These are phyloP conservation scores for Aspergillus nanangensis DNA, from an alignment of 495 filamentous ascomycete species.

Conservation along the genomic window DNA sequence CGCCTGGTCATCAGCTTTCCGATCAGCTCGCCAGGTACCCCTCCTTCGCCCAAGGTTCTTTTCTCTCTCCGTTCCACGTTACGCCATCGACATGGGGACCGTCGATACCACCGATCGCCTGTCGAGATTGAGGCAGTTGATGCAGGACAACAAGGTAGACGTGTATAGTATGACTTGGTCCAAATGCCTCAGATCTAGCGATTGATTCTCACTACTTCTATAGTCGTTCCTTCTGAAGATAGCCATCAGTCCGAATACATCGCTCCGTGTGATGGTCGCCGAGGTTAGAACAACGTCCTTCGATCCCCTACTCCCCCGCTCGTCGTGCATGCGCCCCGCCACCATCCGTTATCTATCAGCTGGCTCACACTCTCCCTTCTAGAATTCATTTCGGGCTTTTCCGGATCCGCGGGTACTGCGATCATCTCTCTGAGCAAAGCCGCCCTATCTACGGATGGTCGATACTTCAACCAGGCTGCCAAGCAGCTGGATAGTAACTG, in stretches of 20 bases:
- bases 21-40: constrained; percentile 25
- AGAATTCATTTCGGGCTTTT: constrained; percentile 91
- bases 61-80: constrained; percentile 30
- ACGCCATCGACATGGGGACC: constrained; percentile 67
- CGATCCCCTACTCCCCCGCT: too few species aligned
- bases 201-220: constrained; percentile 15
- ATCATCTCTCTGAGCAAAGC: constrained; percentile 84
- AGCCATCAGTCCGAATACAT: constrained; percentile 98
- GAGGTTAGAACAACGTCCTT: constrained; percentile 50
- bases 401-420: constrained; percentile 90
- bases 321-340: too few species aligned
- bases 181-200: constrained; percentile 1
- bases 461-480: constrained; percentile 96
- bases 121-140: constrained; percentile 71
- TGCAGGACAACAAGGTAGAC: constrained; percentile 84
- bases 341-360: too few species aligned
- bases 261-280: constrained; percentile 84
- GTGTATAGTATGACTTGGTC: constrained; percentile 73
- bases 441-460: constrained; percentile 88
- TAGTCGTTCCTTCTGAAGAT: constrained; percentile 97
- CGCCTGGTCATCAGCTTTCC: constrained; percentile 28
- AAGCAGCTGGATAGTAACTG: constrained; percentile 93
- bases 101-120: constrained; percentile 81
- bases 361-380: constrained; percentile 18
- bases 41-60: constrained; percentile 30